Conservation (phyloP, 2,329 filamentous ascomycete genomes). For the Aureobasidium lini region DNA sequence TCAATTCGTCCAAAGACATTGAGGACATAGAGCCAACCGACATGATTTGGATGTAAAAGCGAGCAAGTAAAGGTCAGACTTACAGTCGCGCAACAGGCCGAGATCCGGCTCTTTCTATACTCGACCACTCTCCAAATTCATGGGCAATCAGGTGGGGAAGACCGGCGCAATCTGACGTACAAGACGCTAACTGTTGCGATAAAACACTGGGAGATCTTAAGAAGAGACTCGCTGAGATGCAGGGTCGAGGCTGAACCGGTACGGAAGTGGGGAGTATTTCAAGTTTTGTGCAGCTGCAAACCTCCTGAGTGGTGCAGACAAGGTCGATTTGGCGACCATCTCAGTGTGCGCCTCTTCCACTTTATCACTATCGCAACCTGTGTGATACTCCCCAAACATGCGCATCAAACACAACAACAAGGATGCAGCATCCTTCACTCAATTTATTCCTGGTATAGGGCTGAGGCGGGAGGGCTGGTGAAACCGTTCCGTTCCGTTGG, state of each 20-base stretch:
- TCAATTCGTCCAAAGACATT: conserved; percentile 2
- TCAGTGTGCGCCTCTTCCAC: not conserved
- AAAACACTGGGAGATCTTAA: conserved; percentile 4
- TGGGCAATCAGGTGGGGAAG: not conserved
- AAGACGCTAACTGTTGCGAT: conserved; percentile 1
- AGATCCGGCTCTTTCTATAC: conserved; percentile 4
- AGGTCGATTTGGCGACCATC: not conserved
- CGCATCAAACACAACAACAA: conserved; percentile 1
- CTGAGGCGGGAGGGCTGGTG: not conserved
- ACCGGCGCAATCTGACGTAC: not conserved
- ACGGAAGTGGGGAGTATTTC: conserved; percentile 4
- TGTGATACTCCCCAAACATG: not conserved
- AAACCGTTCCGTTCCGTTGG: conserved; percentile 7
- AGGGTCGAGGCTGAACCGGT: conserved; percentile 8
- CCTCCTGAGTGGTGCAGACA: not conserved
- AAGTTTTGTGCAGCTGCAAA: not conserved
- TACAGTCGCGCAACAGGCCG: not conserved
- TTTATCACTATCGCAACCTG: not conserved
- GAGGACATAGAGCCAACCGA: conserved; percentile 7
- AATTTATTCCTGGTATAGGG: conserved; percentile 9
- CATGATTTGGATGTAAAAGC: not conserved
- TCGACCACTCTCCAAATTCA: not conserved
- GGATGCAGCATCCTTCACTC: not conserved
- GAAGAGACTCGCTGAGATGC: conserved; percentile 1
- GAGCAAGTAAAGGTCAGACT: not conserved